Conservation (phyloP, 1,284 basidiomycete genomes). For the Boletus sp. region DNA sequence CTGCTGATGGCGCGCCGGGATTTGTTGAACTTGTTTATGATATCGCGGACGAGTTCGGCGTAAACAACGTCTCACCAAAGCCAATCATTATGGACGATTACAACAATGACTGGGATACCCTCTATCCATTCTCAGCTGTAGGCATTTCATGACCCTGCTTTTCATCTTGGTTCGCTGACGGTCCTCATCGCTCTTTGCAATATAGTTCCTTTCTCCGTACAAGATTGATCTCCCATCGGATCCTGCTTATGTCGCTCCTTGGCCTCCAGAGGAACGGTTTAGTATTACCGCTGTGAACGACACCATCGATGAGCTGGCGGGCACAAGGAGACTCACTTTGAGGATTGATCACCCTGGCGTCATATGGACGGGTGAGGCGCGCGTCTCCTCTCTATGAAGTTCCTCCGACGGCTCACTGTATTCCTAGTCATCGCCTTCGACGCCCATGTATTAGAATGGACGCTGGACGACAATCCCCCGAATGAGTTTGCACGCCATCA, state of each 20-base stretch:
- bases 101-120: slow-evolving; percentile 82
- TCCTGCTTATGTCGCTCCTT: slow-evolving; percentile 57
- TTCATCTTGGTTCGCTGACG: slow-evolving; percentile 7
- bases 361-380: slow-evolving; percentile 79
- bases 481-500: slow-evolving; percentile 81
- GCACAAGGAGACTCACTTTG: slow-evolving; percentile 74
- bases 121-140: slow-evolving; percentile 87
- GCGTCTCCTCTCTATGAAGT: not conserved
- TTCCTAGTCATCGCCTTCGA: slow-evolving; percentile 85
- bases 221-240: slow-evolving; percentile 66
- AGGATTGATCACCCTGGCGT: slow-evolving; percentile 81
- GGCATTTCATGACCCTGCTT: slow-evolving; percentile 26
- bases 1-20: slow-evolving; percentile 84
- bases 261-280: slow-evolving; percentile 53
- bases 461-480: slow-evolving; percentile 76
- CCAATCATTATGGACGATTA: slow-evolving; percentile 64
- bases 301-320: slow-evolving; percentile 55
- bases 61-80: slow-evolving; percentile 45
- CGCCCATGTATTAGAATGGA: slow-evolving; percentile 90
- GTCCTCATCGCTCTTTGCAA: not conserved
- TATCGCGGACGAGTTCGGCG: slow-evolving; percentile 65
- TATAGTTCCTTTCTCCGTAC: slow-evolving; percentile 77
- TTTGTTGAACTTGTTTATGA: slow-evolving; percentile 65
- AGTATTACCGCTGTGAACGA: slow-evolving; percentile 66
- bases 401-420: not conserved